A percentile compares a stretch with the other conserved stretches of the same genome.
phyloP scores from a whole-genome alignment of 768 basidiomycete genomes.

The Leccinum subtestaceum region DNA sequence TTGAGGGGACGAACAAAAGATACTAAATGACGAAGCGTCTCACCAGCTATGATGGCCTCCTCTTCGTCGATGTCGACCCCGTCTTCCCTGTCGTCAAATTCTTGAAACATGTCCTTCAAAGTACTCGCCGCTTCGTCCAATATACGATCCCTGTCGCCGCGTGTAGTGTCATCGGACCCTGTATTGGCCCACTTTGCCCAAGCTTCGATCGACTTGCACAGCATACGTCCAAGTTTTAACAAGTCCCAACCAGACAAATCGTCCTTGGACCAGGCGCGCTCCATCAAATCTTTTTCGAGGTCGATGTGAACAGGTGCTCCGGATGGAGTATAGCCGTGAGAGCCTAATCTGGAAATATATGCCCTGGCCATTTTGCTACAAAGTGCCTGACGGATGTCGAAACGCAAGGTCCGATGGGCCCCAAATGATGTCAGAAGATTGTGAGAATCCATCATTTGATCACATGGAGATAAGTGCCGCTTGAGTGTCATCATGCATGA shows the following conservation, averaged over 20 bases:
- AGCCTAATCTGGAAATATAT: slow-evolving; percentile 55
- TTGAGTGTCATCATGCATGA: slow-evolving; percentile 64
- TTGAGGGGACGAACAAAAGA: slow-evolving; percentile 55
- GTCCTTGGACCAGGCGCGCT: slow-evolving; percentile 70
- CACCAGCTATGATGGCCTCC: slow-evolving; percentile 62
- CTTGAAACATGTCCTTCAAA: slow-evolving; percentile 69
- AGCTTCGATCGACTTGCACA: slow-evolving; percentile 52
- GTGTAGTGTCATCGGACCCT: slow-evolving; percentile 26
- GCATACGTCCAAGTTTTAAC: slow-evolving; percentile 49
- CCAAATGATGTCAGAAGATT: slow-evolving; percentile 47
- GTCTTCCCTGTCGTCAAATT: slow-evolving; percentile 66
- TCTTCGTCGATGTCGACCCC: slow-evolving; percentile 57
- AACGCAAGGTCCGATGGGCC: slow-evolving; percentile 59
- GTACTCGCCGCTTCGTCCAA: slow-evolving; percentile 69
- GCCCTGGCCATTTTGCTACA: slow-evolving; percentile 62
- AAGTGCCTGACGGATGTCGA: slow-evolving; percentile 60
- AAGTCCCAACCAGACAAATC: slow-evolving; percentile 69
- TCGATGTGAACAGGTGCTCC: slow-evolving; percentile 60
- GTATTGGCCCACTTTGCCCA: slow-evolving; percentile 49
- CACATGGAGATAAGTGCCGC: slow-evolving; percentile 46
- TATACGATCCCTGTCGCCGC: slow-evolving; percentile 49
- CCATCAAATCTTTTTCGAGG: slow-evolving; percentile 62
- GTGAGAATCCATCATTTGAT: slow-evolving; percentile 24
- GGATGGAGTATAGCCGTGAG: slow-evolving; percentile 53
- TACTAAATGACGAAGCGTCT: slow-evolving; percentile 56